Conservation (phyloP, 2,329 filamentous ascomycete genomes). For the Zarea fungicola region DNA sequence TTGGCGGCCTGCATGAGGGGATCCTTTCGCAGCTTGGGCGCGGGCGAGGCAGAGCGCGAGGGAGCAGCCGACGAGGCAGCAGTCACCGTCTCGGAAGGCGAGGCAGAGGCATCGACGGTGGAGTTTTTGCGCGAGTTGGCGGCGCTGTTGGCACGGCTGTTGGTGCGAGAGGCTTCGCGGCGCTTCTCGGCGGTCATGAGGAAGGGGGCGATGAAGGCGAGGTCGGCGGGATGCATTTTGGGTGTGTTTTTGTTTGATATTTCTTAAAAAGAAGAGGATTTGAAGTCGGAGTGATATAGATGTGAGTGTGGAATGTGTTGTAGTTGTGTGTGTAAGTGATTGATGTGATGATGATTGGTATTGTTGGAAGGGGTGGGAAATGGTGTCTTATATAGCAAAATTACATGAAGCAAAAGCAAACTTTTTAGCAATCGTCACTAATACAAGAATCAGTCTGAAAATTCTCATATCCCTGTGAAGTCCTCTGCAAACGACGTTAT, state of each 20-base stretch:
- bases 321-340: conserved; percentile 11
- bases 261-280: not conserved
- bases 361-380: not conserved
- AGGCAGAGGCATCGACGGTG: not conserved
- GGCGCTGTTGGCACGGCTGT: conserved; percentile 10
- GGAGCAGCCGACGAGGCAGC: not conserved
- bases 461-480: no score
- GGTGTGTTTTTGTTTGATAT: not conserved
- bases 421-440: not conserved
- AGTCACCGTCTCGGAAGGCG: no score
- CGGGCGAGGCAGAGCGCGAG: not conserved
- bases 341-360: conserved; percentile 6
- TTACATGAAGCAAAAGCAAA: not conserved
- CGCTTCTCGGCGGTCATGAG: conserved; percentile 6
- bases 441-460: not conserved
- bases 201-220: conserved; percentile 13
- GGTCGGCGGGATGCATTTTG: conserved; percentile 12
- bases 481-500: not conserved
- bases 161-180: conserved; percentile 6
- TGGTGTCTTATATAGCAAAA: conserved; percentile 11
- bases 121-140: conserved; percentile 13
- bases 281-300: no score
- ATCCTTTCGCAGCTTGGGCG: not conserved
- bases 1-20: conserved; percentile 3
- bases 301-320: no score